phyloP scores from a whole-genome alignment of 306 rosid species.

The Glycine soja region DNA sequence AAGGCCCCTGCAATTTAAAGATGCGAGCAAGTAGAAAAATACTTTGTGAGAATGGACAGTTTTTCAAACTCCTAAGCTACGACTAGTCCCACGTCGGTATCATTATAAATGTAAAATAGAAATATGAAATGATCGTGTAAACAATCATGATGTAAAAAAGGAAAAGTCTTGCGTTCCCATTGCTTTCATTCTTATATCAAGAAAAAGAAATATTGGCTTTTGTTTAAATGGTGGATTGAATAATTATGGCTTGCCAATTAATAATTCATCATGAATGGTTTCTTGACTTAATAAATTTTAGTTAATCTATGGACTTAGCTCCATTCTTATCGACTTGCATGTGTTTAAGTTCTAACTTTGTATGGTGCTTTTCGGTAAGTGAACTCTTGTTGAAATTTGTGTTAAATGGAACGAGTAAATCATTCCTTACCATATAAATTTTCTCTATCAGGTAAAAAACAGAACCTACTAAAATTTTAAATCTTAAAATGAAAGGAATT shows the following conservation, averaged over 20 bases:
- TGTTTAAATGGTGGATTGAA: background rate
- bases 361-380: background rate
- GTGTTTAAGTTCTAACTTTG: background rate
- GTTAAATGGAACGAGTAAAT: background rate
- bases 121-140: constrained; percentile 7
- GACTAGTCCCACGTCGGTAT: constrained; percentile 2
- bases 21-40: background rate
- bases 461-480: background rate
- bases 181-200: background rate
- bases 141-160: background rate
- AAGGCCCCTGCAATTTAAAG: background rate
- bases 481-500: background rate
- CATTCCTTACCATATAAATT: background rate
- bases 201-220: constrained; percentile 5
- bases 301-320: background rate
- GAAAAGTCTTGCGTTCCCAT: background rate
- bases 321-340: background rate
- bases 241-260: background rate
- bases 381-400: background rate
- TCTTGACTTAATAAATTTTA: background rate
- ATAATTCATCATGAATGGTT: background rate
- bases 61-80: background rate
- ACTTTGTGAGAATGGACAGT: constrained; percentile 1
- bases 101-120: constrained; percentile 21
- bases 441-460: background rate